Evolutionary conservation across 768 basidiomycete genomes (phyloP).

Genomic region (Russula griseocarnosa): DNA sequence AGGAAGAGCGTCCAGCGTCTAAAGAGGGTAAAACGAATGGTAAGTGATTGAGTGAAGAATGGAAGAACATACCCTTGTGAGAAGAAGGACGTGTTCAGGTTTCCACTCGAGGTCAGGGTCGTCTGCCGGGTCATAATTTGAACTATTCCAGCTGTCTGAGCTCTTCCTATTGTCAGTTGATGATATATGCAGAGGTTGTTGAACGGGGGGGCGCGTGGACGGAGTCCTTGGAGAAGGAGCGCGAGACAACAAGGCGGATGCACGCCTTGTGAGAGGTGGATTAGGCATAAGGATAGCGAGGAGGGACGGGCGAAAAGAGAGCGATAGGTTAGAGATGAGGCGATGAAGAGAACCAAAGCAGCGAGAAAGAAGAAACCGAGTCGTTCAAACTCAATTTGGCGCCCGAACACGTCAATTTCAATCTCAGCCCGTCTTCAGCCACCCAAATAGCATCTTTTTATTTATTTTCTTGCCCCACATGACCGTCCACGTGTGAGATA

Average conservation of each 20-base stretch:
- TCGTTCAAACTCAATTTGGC: constrained; percentile 24
- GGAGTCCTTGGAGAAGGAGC: constrained; percentile 51
- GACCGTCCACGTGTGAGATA: not conserved
- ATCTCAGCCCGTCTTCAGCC: constrained; percentile 19
- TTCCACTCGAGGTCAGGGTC: constrained; percentile 71
- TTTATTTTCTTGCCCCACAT: constrained; percentile 6
- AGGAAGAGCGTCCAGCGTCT: constrained; percentile 83
- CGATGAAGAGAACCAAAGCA: constrained; percentile 10
- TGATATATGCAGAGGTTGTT: constrained; percentile 50
- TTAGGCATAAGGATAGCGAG: constrained; percentile 63
- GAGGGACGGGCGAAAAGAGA: constrained; percentile 42
- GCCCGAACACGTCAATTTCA: constrained; percentile 21
- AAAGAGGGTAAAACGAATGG: constrained; percentile 17
- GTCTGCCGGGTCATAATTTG: constrained; percentile 59
- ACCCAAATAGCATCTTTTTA: not conserved
- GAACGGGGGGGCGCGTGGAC: constrained; percentile 51
- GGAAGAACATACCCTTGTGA: constrained; percentile 52
- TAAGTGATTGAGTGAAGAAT: constrained; percentile 20
- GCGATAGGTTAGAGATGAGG: constrained; percentile 25
- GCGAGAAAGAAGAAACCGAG: not conserved
- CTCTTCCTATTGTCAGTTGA: constrained; percentile 56
- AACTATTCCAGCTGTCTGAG: constrained; percentile 83
- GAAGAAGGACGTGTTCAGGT: constrained; percentile 63
- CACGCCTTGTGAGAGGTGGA: constrained; percentile 49
- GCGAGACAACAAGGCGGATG: constrained; percentile 49